Conservation (phyloP, 148 eudicot species). For the Rhododendron griersonianum region DNA sequence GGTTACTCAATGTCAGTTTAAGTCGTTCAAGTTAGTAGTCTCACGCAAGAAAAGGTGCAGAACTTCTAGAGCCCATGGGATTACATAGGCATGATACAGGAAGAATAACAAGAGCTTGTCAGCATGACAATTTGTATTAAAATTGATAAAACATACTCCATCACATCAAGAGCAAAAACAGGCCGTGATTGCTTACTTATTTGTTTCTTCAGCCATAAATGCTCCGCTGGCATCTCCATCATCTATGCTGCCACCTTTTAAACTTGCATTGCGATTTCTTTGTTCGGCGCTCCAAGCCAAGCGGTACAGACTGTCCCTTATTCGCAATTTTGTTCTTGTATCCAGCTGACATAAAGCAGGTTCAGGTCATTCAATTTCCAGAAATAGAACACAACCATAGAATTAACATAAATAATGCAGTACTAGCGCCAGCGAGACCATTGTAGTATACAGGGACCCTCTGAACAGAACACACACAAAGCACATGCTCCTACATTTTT, state of each 20-base stretch:
- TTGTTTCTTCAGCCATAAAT: constrained; percentile 44
- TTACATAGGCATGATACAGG: background rate
- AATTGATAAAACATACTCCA: background rate
- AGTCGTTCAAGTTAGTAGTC: background rate
- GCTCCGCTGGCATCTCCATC: constrained; percentile 40
- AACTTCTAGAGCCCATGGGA: constrained; percentile 3
- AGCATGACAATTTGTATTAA: background rate
- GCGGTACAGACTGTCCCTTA: constrained; percentile 89
- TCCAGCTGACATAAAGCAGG: constrained; percentile 59
- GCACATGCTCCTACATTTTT: background rate
- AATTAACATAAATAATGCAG: constrained; percentile 2
- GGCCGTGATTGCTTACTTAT: constrained; percentile 40
- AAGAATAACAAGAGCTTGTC: background rate
- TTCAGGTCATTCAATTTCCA: constrained; percentile 19
- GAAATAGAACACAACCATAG: background rate
- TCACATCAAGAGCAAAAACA: constrained; percentile 1
- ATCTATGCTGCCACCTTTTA: constrained; percentile 27
- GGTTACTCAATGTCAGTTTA: background rate
- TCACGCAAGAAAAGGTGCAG: background rate
- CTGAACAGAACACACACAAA: background rate
- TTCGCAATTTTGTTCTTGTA: constrained; percentile 67
- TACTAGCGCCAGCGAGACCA: background rate
- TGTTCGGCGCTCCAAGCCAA: constrained; percentile 83
- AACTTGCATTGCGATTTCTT: constrained; percentile 55
- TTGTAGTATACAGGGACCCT: background rate